A percentile compares a stretch with the other conserved stretches of the same genome.
Conservation (phyloP, 2,329 filamentous ascomycete species). For the Colletotrichum lentis region DNA sequence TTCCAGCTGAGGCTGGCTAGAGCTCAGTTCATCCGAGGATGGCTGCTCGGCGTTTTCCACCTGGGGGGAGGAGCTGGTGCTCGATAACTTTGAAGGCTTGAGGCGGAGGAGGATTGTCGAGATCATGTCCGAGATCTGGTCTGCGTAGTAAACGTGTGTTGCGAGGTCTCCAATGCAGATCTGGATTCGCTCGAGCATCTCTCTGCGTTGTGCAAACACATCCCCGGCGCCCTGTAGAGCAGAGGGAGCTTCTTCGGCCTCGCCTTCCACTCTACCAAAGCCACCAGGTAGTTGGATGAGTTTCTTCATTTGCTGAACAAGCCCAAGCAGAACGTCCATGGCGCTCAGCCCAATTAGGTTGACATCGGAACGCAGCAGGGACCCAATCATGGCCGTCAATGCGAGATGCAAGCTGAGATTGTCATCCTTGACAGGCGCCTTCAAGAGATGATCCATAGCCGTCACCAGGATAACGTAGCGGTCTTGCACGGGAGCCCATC, state of each 20-base stretch:
- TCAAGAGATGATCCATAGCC: constrained; percentile 77
- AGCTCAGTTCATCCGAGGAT: constrained; percentile 46
- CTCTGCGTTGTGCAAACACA: constrained; percentile 62
- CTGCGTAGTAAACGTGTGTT: constrained; percentile 95
- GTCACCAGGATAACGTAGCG: constrained; percentile 89
- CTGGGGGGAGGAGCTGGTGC: constrained; percentile 54
- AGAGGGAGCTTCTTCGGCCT: constrained; percentile 45
- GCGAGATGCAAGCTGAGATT: constrained; percentile 77
- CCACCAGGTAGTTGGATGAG: constrained; percentile 71
- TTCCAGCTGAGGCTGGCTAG: constrained; percentile 56
- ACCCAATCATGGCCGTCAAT: constrained; percentile 80
- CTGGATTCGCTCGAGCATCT: constrained; percentile 72
- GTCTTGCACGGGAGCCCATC: constrained; percentile 93
- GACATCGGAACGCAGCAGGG: constrained; percentile 83
- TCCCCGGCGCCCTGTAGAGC: constrained; percentile 48
- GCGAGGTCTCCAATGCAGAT: constrained; percentile 89
- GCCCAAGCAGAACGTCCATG: constrained; percentile 88
- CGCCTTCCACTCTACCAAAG: constrained; percentile 48
- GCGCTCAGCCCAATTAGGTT: constrained; percentile 96
- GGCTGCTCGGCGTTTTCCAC: constrained; percentile 56
- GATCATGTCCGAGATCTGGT: constrained; percentile 96
- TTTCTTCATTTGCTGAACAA: constrained; percentile 83
- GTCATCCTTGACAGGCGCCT: constrained; percentile 73
- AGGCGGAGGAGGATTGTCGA: constrained; percentile 79
- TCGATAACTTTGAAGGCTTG: constrained; percentile 66